phyloP scores from a whole-genome alignment of 805 yeast species.

The Limtongozyma cylindracea region DNA sequence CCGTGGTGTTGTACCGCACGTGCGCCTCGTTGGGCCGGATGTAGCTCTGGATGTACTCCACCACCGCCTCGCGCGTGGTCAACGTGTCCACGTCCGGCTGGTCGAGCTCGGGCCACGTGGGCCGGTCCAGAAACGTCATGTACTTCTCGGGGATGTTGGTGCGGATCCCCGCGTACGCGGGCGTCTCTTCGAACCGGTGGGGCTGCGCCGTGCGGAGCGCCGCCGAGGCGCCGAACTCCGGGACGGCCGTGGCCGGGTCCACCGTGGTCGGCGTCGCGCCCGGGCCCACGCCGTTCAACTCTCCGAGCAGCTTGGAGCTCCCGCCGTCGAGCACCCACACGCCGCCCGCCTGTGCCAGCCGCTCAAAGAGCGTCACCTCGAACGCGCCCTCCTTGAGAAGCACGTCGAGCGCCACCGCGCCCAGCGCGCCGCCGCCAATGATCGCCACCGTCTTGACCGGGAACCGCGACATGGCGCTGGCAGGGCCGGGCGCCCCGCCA shows the following conservation, averaged over 20 bases:
- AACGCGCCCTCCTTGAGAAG: constrained; percentile 10
- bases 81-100: constrained; percentile 5
- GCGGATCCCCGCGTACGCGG: constrained; percentile 6
- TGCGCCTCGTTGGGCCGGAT: constrained; percentile 5
- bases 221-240: constrained; percentile 2
- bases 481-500: no score
- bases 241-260: constrained; percentile 1
- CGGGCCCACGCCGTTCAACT: constrained; percentile 2
- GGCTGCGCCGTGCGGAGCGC: constrained; percentile 4
- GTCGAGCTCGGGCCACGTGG: constrained; percentile 9
- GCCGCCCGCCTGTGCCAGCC: constrained; percentile 15
- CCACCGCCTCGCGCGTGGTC: constrained; percentile 7
- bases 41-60: constrained; percentile 7
- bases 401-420: constrained; percentile 14
- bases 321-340: constrained; percentile 16
- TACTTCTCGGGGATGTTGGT: constrained; percentile 17
- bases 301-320: no score
- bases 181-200: constrained; percentile 7
- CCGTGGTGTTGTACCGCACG: no score
- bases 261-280: constrained; percentile 3
- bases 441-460: constrained; percentile 11
- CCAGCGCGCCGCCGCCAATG: constrained; percentile 27
- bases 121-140: constrained; percentile 18
- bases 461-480: no score
- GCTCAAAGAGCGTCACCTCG: constrained; percentile 13